phyloP scores from a whole-genome alignment of 2,329 filamentous ascomycete species.

The Parafenestella ontariensis region DNA sequence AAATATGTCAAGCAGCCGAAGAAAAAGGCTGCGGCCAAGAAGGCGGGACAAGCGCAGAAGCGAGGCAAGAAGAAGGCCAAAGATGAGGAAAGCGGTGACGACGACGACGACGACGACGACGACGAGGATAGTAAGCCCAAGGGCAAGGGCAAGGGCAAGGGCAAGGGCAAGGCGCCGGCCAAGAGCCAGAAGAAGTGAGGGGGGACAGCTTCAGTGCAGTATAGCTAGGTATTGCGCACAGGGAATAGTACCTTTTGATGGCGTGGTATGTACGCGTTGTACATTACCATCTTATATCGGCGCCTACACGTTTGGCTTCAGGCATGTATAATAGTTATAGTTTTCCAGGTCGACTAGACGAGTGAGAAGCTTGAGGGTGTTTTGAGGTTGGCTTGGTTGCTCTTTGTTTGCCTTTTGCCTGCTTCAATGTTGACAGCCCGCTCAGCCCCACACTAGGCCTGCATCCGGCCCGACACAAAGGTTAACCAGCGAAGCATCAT shows the following conservation, averaged over 20 bases:
- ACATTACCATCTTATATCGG: not conserved
- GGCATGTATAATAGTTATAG: not conserved
- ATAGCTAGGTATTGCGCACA: not conserved
- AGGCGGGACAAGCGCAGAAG: slow-evolving; percentile 55
- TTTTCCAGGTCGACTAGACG: not conserved
- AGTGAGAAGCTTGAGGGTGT: not conserved
- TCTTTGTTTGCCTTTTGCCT: no score
- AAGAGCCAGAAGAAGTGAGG: not conserved
- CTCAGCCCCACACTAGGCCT: not conserved
- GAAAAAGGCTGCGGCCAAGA: slow-evolving; percentile 64
- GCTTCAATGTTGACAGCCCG: no score
- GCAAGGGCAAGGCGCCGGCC: not conserved
- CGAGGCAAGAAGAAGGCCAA: slow-evolving; percentile 49
- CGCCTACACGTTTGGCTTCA: not conserved
- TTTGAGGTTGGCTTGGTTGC: no score
- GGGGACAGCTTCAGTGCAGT: not conserved
- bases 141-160: slow-evolving; percentile 49
- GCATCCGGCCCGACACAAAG: not conserved
- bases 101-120: slow-evolving; percentile 57
- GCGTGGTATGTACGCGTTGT: not conserved
- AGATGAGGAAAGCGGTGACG: slow-evolving; percentile 44
- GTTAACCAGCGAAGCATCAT: not conserved
- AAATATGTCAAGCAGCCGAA: slow-evolving; percentile 96
- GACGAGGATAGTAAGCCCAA: slow-evolving; percentile 56
- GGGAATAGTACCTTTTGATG: not conserved